Evolutionary conservation across 208 protist genomes (phyloP).

Genomic region (Entamoeba moshkovskii): DNA sequence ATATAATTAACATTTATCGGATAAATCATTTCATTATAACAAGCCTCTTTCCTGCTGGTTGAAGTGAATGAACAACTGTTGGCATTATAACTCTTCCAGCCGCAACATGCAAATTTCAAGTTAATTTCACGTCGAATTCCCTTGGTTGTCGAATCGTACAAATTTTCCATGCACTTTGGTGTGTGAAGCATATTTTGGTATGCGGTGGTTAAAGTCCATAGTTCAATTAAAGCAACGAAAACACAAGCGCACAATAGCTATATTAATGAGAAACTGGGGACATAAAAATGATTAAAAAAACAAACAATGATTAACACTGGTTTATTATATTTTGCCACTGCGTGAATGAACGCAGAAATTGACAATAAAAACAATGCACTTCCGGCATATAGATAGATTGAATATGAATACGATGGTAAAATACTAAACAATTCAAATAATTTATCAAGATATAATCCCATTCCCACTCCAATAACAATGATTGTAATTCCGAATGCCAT

Average conservation of each 20-base stretch:
- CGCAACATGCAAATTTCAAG: background rate
- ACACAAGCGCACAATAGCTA: background rate
- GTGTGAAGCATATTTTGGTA: background rate
- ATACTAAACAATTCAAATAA: background rate
- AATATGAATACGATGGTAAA: background rate
- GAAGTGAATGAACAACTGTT: background rate
- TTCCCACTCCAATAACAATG: background rate
- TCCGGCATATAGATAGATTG: background rate
- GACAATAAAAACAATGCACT: background rate
- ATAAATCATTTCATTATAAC: background rate
- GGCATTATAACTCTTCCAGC: background rate
- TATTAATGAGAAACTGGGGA: background rate
- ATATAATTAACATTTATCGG: background rate
- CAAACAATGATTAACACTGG: background rate
- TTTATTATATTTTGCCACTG: background rate
- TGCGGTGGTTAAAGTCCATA: background rate
- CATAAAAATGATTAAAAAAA: background rate
- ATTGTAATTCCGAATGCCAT: background rate
- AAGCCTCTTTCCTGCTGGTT: background rate
- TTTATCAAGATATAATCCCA: constrained; percentile 1
- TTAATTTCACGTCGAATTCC: background rate
- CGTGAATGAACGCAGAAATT: background rate
- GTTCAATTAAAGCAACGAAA: background rate
- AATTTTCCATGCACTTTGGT: background rate
- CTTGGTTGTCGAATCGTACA: background rate